Percentiles rank a stretch among this genome's conserved stretches.
phyloP scores from a whole-genome alignment of 2,329 filamentous ascomycete genomes.

The Scolecobasidium constrictum region DNA sequence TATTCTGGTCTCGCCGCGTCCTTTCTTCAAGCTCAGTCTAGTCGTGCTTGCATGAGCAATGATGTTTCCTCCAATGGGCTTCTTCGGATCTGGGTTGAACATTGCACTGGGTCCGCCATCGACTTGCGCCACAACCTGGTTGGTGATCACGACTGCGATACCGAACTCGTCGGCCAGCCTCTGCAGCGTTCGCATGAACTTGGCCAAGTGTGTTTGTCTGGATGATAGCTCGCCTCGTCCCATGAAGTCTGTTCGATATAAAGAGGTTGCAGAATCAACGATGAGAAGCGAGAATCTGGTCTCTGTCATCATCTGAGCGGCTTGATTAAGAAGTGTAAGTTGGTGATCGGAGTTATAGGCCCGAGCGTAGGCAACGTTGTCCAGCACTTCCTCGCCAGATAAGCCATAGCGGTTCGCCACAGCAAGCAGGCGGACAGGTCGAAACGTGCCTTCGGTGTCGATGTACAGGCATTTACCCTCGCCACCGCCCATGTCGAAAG shows the following conservation, averaged over 20 bases:
- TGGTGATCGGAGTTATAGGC: conserved; percentile 99
- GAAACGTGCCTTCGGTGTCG: conserved; percentile 92
- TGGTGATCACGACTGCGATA: conserved; percentile 96
- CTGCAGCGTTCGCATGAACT: conserved; percentile 78
- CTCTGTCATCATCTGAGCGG: conserved; percentile 98
- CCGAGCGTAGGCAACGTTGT: conserved; percentile 95
- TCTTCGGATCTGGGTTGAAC: conserved; percentile 99
- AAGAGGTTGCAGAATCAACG: conserved; percentile 88
- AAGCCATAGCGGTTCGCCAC: conserved; percentile 92
- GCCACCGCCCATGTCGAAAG: conserved; percentile 97
- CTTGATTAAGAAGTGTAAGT: conserved; percentile 86
- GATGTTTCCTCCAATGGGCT: conserved; percentile 97
- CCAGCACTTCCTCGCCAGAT: conserved; percentile 91
- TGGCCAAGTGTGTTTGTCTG: conserved; percentile 77
- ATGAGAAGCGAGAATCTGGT: conserved; percentile 92
- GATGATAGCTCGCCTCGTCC: conserved; percentile 96
- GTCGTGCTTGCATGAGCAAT: conserved; percentile 97
- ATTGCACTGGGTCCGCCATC: conserved; percentile 92
- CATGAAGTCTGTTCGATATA: conserved; percentile 93
- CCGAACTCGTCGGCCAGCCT: conserved; percentile 73
- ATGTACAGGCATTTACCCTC: conserved; percentile 99
- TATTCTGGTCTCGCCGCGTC: conserved; percentile 85
- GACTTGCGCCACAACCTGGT: conserved; percentile 96
- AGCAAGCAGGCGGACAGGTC: conserved; percentile 78
- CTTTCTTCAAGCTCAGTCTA: conserved; percentile 88